Evolutionary conservation across 2,329 filamentous ascomycete genomes (phyloP), one percentile per base, ranked within the genome.

Genomic region (Cylindrodendrum hubeiense): DNA sequence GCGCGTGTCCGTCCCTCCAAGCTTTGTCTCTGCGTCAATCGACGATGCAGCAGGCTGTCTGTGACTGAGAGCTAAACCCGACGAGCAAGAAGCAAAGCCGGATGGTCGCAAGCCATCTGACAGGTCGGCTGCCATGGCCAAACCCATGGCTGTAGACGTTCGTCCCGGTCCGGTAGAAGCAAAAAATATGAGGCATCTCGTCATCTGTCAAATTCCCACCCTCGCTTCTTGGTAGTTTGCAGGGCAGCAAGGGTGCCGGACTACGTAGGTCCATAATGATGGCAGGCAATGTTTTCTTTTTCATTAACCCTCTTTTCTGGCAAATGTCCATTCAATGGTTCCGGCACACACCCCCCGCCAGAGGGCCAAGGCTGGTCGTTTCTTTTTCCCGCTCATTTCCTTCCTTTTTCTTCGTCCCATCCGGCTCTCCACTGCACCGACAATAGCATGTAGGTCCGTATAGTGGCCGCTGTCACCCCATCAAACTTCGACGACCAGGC

Each of bases 401-500:
- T 43, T 53, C 3, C 24, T 24, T 34, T 47, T 50, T 17, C 33
- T 39, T 53, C 47, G 37, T 60, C 49, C 28, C 39, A 39, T 53
- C 28, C 30, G 13, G 4, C 24, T n/a, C 17, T 30, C 26, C 46
- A 49, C 24, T 30, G n/a, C 37, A 39, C 37, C 17, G 37, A n/a
- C 37, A 39, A 39, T 39, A 17, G 15, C 37, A 39, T n/a, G 37
- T 39, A 39, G 37, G 37, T n/a, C 15, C 15, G 37, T 19, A 41
- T 59, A 37, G 28, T 43, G 44, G 47, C 56, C 56, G 46, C 56
- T 52, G 56, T 26, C 43, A 49, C 63, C 59, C 26, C 46, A 61
- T 62, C 44, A 50, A 54, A 65, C 69, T 60, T 62, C 39, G 52
- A 24, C 44, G 43, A 41, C 28, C 21, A 26, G 39, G 43, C 54